Conservation (phyloP, 306 rosid genomes). For the Pterocarpus santalinus region DNA sequence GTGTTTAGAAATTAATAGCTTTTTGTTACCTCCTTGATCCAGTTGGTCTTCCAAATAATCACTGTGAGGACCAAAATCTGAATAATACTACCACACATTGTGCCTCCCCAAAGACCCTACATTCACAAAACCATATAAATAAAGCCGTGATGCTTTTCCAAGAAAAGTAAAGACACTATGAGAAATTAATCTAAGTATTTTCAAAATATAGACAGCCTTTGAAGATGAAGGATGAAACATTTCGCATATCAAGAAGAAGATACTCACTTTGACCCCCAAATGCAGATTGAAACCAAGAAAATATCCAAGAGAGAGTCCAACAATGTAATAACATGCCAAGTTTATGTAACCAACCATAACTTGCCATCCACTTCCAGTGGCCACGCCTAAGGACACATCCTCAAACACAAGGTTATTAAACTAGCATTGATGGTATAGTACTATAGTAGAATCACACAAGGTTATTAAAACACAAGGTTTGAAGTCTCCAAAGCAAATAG, state of each 20-base stretch:
- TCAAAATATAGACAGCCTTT: neutral
- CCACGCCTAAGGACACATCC: slow-evolving; percentile 54
- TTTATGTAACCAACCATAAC: slow-evolving; percentile 64
- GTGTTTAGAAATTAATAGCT: too few species aligned
- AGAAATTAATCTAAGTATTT: neutral
- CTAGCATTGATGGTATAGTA: too few species aligned
- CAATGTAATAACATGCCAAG: slow-evolving; percentile 61
- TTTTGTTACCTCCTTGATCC: slow-evolving; percentile 54
- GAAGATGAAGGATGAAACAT: neutral
- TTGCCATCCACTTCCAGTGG: slow-evolving; percentile 75
- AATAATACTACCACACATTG: slow-evolving; percentile 51
- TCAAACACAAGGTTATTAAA: neutral
- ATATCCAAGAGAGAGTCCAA: slow-evolving; percentile 64
- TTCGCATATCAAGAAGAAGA: neutral
- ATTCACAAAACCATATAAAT: neutral
- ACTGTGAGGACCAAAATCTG: slow-evolving; percentile 47
- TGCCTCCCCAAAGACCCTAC: slow-evolving; percentile 64
- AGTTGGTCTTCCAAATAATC: slow-evolving; percentile 52
- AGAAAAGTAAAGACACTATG: too few species aligned
- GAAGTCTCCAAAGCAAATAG: neutral
- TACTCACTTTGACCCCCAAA: slow-evolving; percentile 57
- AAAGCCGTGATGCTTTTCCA: neutral
- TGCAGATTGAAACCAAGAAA: slow-evolving; percentile 48
- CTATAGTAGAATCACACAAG: neutral
- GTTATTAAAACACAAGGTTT: neutral